Conservation (phyloP, 768 basidiomycete species). For the Crucibulum laeve region DNA sequence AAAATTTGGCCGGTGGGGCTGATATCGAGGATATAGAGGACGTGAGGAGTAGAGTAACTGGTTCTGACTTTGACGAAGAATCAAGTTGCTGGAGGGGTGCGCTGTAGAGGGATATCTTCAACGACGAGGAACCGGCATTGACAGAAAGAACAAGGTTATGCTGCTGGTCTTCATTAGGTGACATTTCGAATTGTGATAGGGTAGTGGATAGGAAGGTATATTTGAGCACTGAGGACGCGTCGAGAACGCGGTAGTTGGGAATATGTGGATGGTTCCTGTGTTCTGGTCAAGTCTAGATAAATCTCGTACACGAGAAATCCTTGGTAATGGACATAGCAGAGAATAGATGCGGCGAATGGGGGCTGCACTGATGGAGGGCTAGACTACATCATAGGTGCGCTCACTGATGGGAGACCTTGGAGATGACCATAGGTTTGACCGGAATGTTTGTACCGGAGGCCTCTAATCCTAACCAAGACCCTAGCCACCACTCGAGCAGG, state of each 20-base stretch:
- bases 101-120: slow-evolving; percentile 73
- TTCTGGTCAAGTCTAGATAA: too few species aligned
- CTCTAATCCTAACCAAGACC: too few species aligned
- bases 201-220: neutral
- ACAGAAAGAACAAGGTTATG: slow-evolving; percentile 53
- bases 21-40: slow-evolving; percentile 57
- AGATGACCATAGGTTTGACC: too few species aligned
- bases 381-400: neutral
- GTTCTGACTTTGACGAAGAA: slow-evolving; percentile 10
- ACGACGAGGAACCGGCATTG: slow-evolving; percentile 82
- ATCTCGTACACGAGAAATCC: too few species aligned
- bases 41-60: slow-evolving; percentile 40
- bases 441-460: too few species aligned
- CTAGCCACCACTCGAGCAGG: too few species aligned
- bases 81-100: slow-evolving; percentile 15
- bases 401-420: neutral
- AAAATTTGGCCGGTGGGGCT: slow-evolving; percentile 47
- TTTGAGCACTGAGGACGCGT: too few species aligned
- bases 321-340: too few species aligned
- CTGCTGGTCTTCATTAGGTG: slow-evolving; percentile 4
- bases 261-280: too few species aligned
- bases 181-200: neutral
- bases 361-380: too few species aligned
- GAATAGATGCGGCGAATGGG: too few species aligned
- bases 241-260: too few species aligned